phyloP scores from a whole-genome alignment of 208 protist genomes.

The Histomonas meleagridis region DNA sequence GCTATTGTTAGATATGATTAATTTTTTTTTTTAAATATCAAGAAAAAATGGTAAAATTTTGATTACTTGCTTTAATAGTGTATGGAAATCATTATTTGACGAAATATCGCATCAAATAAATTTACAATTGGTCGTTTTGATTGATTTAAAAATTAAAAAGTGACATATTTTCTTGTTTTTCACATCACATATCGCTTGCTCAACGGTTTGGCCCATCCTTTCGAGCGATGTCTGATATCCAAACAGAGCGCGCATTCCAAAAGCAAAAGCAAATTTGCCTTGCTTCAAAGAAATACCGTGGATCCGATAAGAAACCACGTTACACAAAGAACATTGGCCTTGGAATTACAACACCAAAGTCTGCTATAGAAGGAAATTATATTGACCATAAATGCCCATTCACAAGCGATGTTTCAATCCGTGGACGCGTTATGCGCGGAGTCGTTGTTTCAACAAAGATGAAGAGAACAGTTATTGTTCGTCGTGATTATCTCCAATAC shows the following conservation, averaged over 20 bases:
- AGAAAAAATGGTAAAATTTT: no score
- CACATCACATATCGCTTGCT: no score
- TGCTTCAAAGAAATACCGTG: not conserved
- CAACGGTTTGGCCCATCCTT: no score
- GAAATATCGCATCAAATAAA: no score
- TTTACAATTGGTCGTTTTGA: no score
- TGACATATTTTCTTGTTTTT: no score
- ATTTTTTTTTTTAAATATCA: no score
- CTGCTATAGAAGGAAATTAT: slow-evolving; percentile 91
- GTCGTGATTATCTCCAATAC: slow-evolving; percentile 99
- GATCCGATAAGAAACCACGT: slow-evolving; percentile 59
- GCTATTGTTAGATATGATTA: no score
- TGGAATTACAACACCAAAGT: slow-evolving; percentile 93
- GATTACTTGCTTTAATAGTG: no score
- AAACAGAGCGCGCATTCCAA: slow-evolving; percentile 26
- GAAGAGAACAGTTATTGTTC: slow-evolving; percentile 89
- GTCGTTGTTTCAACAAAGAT: slow-evolving; percentile 94
- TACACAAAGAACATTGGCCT: slow-evolving; percentile 89
- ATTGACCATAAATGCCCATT: slow-evolving; percentile 99
- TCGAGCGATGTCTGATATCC: slow-evolving; percentile 17
- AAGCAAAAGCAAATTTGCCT: slow-evolving; percentile 28
- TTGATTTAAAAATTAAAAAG: no score
- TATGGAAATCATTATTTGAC: no score
- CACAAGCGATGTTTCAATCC: slow-evolving; percentile 95
- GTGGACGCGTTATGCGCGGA: slow-evolving; percentile 91